Evolutionary conservation across 306 rosid genomes (phyloP).

Genomic region (Vigna nakashimae): DNA sequence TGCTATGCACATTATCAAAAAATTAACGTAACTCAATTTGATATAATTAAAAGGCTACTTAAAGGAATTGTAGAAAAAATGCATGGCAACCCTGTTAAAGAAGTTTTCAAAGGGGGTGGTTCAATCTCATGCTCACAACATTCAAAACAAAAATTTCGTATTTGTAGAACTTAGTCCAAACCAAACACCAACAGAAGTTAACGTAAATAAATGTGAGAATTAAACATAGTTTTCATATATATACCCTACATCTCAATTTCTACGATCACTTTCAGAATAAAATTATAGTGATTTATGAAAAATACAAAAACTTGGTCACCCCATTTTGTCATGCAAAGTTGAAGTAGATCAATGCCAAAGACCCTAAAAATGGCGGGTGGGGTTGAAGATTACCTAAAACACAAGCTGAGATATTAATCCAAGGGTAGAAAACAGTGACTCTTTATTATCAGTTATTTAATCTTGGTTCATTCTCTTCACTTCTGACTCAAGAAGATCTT

Average conservation of each 20-base stretch:
- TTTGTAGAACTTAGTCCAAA: not conserved
- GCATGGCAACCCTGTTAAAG: no score
- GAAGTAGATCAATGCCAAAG: not conserved
- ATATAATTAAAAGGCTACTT: not conserved
- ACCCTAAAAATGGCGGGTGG: not conserved
- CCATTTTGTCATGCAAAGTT: not conserved
- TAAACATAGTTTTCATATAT: not conserved
- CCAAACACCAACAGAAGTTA: not conserved
- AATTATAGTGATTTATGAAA: not conserved
- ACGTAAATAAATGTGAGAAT: not conserved
- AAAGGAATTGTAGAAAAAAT: not conserved
- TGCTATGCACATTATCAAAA: not conserved
- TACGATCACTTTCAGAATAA: not conserved
- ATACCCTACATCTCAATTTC: not conserved
- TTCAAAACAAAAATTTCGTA: not conserved
- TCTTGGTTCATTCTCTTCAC: slow-evolving; percentile 6
- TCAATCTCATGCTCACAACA: slow-evolving; percentile 2
- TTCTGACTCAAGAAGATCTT: slow-evolving; percentile 47
- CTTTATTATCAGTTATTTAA: no score
- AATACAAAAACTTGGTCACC: no score
- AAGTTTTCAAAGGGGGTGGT: not conserved
- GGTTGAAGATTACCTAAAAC: not conserved
- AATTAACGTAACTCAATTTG: not conserved
- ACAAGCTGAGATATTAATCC: not conserved
- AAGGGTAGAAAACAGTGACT: no score